These are phyloP conservation scores for Geoglossum cookeanum DNA, from an alignment of 2,329 filamentous ascomycete genomes.

Conservation along the genomic window DNA sequence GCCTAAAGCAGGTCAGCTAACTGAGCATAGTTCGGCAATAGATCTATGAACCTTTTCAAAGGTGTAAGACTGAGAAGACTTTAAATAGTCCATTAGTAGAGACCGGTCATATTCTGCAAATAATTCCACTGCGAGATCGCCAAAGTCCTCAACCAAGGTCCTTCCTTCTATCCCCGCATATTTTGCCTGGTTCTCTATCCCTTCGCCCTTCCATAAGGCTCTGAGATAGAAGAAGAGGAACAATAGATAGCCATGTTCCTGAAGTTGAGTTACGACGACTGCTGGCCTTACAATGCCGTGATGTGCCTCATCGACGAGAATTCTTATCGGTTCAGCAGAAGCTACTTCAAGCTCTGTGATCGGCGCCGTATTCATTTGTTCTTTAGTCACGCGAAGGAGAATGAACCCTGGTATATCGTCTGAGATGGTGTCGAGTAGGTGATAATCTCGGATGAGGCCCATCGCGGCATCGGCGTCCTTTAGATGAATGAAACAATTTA, in stretches of 20 bases:
- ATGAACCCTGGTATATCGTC: conserved; percentile 87
- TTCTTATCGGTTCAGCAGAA: conserved; percentile 63
- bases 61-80: conserved; percentile 68
- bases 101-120: conserved; percentile 70
- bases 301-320: conserved; percentile 81
- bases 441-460: conserved; percentile 65
- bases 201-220: conserved; percentile 56
- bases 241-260: conserved; percentile 43
- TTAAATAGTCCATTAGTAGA: conserved; percentile 73
- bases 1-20: conserved; percentile 23
- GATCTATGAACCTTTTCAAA: conserved; percentile 25
- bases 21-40: background rate
- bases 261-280: conserved; percentile 60
- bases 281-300: conserved; percentile 67
- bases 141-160: conserved; percentile 64
- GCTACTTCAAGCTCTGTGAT: conserved; percentile 55
- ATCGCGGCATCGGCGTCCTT: conserved; percentile 87
- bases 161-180: conserved; percentile 36
- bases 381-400: conserved; percentile 60
- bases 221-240: conserved; percentile 89
- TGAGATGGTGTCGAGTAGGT: conserved; percentile 71
- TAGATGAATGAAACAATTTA: conserved; percentile 74
- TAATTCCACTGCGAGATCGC: conserved; percentile 67
- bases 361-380: conserved; percentile 45
- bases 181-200: conserved; percentile 28